Conservation (phyloP, 2,329 filamentous ascomycete species). For the Fusarium secorum region DNA sequence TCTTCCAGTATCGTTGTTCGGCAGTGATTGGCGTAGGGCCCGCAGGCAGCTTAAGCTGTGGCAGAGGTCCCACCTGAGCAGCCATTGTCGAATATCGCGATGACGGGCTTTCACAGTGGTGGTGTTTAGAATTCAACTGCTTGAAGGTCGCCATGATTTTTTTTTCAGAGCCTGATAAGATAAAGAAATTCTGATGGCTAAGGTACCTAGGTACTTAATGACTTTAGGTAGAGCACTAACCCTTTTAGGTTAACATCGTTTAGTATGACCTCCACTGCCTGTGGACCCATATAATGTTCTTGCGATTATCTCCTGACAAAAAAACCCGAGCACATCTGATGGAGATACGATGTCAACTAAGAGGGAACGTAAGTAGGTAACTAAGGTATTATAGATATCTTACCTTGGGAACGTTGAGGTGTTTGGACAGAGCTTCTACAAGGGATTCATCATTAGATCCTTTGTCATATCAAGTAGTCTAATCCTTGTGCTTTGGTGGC, state of each 20-base stretch:
- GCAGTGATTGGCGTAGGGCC: constrained; percentile 85
- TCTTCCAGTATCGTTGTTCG: constrained; percentile 96
- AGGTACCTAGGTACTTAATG: neutral
- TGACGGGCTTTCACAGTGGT: constrained; percentile 29
- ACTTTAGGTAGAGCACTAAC: constrained; percentile 14
- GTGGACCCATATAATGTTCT: neutral
- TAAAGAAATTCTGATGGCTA: constrained; percentile 36
- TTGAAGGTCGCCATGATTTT: constrained; percentile 31
- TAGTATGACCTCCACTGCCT: neutral
- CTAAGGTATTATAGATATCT: no score
- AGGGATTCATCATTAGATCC: neutral
- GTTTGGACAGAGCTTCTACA: neutral
- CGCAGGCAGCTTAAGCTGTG: constrained; percentile 81
- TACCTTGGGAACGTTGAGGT: neutral
- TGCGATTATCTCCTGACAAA: neutral
- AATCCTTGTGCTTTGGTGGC: neutral
- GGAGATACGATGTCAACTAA: neutral
- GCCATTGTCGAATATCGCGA: constrained; percentile 67
- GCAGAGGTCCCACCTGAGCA: constrained; percentile 81
- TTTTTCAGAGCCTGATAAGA: constrained; percentile 44
- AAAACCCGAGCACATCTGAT: neutral
- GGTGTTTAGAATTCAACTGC: constrained; percentile 14
- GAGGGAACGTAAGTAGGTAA: neutral
- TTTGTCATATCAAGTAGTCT: neutral
- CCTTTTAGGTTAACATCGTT: neutral